A percentile compares a stretch with the other conserved stretches of the same genome.
These are phyloP conservation scores for Fraxinus floribunda DNA, from an alignment of 305 asterid species.

Conservation along the genomic window DNA sequence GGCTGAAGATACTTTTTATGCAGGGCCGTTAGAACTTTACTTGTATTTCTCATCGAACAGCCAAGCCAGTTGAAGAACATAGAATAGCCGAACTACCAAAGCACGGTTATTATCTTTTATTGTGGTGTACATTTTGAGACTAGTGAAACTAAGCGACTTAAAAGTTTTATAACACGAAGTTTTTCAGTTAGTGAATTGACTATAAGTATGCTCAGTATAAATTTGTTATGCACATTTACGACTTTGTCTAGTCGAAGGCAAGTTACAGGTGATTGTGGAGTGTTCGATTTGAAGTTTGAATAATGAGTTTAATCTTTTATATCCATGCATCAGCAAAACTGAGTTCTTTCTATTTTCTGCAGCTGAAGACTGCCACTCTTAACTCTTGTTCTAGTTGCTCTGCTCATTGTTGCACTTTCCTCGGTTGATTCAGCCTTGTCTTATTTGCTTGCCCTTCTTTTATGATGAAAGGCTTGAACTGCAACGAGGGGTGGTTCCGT, in stretches of 20 bases:
- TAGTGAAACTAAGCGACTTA: not conserved
- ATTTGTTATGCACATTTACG: not conserved
- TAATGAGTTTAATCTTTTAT: not conserved
- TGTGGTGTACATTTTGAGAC: not conserved
- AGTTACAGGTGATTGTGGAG: not conserved
- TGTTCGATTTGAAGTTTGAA: not conserved
- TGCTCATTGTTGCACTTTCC: constrained; percentile 66
- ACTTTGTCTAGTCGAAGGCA: not conserved
- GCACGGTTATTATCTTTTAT: constrained; percentile 59
- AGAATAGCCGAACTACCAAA: constrained; percentile 57
- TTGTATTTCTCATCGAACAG: constrained; percentile 37
- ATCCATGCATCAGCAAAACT: not conserved
- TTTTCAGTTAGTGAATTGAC: not conserved
- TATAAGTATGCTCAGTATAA: too few species aligned
- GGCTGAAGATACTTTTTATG: constrained; percentile 16
- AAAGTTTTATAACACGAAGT: not conserved
- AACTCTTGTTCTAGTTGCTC: constrained; percentile 78
- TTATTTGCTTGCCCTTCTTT: constrained; percentile 52
- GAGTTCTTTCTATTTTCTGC: constrained; percentile 33
- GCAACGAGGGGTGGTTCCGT: not conserved
- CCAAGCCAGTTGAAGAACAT: constrained; percentile 48
- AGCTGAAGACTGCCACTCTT: constrained; percentile 74
- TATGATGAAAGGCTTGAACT: constrained; percentile 49
- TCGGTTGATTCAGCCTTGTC: constrained; percentile 73
- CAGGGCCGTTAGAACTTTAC: constrained; percentile 42